A percentile compares a stretch with the other conserved stretches of the same genome.
These are phyloP conservation scores for Favolaschia claudopus DNA, from an alignment of 768 basidiomycete genomes.

Conservation along the genomic window DNA sequence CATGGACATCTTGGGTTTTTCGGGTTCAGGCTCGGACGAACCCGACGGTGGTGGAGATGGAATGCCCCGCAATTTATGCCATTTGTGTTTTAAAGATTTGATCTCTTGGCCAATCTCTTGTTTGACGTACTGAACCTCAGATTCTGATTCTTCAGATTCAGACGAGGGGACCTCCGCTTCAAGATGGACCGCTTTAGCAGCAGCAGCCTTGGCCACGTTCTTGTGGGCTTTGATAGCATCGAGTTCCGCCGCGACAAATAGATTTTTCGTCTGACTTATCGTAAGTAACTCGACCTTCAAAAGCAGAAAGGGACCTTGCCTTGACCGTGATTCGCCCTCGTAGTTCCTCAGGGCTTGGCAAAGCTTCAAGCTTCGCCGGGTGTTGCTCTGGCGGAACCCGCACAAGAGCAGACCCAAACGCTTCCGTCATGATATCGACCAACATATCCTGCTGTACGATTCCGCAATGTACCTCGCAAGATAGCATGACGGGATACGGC, in stretches of 20 bases:
- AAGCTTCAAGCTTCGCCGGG: constrained; percentile 50
- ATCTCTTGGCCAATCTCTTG: constrained; percentile 28
- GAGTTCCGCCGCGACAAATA: constrained; percentile 61
- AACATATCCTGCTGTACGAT: constrained; percentile 61
- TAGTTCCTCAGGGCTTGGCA: constrained; percentile 89
- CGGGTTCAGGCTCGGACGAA: constrained; percentile 6
- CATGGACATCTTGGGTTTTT: constrained; percentile 67
- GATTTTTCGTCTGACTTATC: constrained; percentile 70
- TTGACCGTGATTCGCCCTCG: constrained; percentile 85
- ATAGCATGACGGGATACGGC: constrained; percentile 94
- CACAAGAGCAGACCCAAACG: constrained; percentile 53
- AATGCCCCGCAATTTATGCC: constrained; percentile 34
- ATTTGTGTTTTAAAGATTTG: constrained; percentile 33
- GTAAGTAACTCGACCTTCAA: background rate
- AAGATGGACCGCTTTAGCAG: constrained; percentile 32
- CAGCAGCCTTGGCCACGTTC: constrained; percentile 15
- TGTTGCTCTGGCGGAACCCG: constrained; percentile 50
- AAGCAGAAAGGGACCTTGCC: constrained; percentile 50
- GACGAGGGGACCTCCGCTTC: constrained; percentile 34
- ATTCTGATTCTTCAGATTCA: constrained; percentile 34
- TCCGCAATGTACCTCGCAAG: constrained; percentile 92
- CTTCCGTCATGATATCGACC: constrained; percentile 53
- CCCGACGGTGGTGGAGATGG: constrained; percentile 25
- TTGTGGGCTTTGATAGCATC: constrained; percentile 61
- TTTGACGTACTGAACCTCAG: constrained; percentile 23